Evolutionary conservation across 352 stramenopile genomes (phyloP), one percentile per base, ranked within the genome.

Genomic region (Phytophthora colocasiae): DNA sequence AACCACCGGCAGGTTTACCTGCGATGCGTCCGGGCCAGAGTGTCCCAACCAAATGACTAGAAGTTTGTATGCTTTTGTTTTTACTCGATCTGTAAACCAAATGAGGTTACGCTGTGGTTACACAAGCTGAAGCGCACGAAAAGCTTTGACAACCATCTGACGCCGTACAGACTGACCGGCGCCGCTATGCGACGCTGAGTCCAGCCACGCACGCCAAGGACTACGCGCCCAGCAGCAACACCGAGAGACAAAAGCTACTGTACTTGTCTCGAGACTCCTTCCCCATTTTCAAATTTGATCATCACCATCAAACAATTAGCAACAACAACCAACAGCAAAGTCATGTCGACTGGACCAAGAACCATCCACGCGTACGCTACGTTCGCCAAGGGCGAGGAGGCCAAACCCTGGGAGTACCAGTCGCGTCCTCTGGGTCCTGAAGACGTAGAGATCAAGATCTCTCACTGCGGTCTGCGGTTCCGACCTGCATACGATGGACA

Each of bases 251-350:
- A 36, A 31, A 36, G 31, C 31, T 36, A 11, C 19, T 19, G 19
- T 19, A 19, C 31, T 36, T 36, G 31, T 36, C 31, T 10, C 31
- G 1, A 36, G 31, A 36, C 31, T 38, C 24, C 14, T 50, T 29
- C n/a, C n/a, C 49, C 61, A 69, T 69, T 69, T 51, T n/a, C 61
- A 14, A 34, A 49, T 69, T 58, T 24, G 36, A 63, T 69, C 53
- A n/a, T 36, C 31, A 36, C 8, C 31, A 36, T 14, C 31, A 10
- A 36, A 10, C 31, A 36, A 10, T 7, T 31, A 31, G 4, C 27
- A 31, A 31, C 27, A 36, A 36, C 31, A 36, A 12, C 8, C 9
- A 36, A 36, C 31, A 34, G 29, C 14, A 36, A 36, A 36, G 2
- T 3, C 31, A 36, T 36, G 31, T 36, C 31, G 9, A 36, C 31